Conservation (phyloP, 148 eudicot genomes). For the Rhododendron molle region DNA sequence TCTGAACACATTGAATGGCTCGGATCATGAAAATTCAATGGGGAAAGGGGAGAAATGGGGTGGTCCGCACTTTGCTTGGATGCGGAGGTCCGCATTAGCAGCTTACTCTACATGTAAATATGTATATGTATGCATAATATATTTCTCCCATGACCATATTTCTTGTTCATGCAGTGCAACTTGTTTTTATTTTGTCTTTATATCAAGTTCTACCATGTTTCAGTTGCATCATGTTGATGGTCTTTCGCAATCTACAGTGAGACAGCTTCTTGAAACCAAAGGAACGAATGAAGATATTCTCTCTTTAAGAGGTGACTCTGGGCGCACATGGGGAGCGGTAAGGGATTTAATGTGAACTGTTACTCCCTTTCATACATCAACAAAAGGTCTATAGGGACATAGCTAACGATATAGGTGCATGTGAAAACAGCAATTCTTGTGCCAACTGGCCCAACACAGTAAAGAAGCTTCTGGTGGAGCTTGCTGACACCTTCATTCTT, state of each 20-base stretch:
- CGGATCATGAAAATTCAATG: too few species aligned
- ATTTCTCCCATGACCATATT: background rate
- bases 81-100: too few species aligned
- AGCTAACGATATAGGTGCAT: background rate
- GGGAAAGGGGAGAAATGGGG: too few species aligned
- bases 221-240: constrained; percentile 97
- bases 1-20: too few species aligned
- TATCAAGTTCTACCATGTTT: background rate
- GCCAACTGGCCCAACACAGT: background rate
- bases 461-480: background rate
- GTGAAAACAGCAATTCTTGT: background rate
- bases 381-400: background rate
- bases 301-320: constrained; percentile 65
- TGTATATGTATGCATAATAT: background rate
- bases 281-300: constrained; percentile 32
- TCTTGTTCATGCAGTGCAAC: background rate
- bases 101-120: too few species aligned
- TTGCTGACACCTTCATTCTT: background rate
- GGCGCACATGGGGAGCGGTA: constrained; percentile 73
- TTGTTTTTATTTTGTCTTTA: background rate
- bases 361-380: background rate
- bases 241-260: constrained; percentile 52
- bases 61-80: too few species aligned
- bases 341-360: constrained; percentile 14
- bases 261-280: constrained; percentile 41